These are phyloP conservation scores for Neonectria faginata DNA, from an alignment of 2,329 filamentous ascomycete genomes.

Conservation along the genomic window DNA sequence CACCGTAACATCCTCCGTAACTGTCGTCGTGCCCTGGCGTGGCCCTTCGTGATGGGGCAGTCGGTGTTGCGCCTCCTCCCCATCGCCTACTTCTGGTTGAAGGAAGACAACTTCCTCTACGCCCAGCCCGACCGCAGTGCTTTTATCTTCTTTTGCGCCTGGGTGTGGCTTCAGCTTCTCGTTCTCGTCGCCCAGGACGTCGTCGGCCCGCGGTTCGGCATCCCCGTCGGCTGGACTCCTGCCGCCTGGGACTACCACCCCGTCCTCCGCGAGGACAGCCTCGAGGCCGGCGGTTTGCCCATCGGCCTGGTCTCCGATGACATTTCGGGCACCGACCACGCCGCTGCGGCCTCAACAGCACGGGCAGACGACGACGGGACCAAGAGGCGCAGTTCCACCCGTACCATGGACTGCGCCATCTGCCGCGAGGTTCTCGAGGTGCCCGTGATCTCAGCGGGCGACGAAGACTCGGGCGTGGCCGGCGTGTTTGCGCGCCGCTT, in stretches of 20 bases:
- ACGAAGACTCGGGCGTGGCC: slow-evolving; percentile 66
- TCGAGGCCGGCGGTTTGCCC: slow-evolving; percentile 83
- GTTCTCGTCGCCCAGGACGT: slow-evolving; percentile 84
- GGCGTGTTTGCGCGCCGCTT: slow-evolving; percentile 81
- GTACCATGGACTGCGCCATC: slow-evolving; percentile 90
- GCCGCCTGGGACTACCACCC: slow-evolving; percentile 96
- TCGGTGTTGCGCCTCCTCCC: slow-evolving; percentile 82
- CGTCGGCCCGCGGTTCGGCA: slow-evolving; percentile 87
- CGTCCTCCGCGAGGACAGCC: slow-evolving; percentile 82
- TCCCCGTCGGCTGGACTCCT: slow-evolving; percentile 76
- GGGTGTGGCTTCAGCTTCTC: slow-evolving; percentile 90
- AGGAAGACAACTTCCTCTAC: slow-evolving; percentile 83
- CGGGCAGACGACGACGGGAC: slow-evolving; percentile 51
- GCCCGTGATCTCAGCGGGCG: slow-evolving; percentile 75
- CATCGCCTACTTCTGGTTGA: slow-evolving; percentile 86
- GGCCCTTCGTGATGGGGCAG: slow-evolving; percentile 90
- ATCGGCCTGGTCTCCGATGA: slow-evolving; percentile 71
- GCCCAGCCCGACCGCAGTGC: slow-evolving; percentile 74
- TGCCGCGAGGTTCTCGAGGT: slow-evolving; percentile 94
- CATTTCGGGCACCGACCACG: slow-evolving; percentile 39
- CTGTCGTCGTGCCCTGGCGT: slow-evolving; percentile 89
- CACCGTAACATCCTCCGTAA: slow-evolving; percentile 90
- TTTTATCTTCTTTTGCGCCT: slow-evolving; percentile 71
- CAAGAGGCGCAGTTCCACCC: slow-evolving; percentile 48
- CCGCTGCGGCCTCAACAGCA: slow-evolving; percentile 28